Evolutionary conservation across 352 stramenopile species (phyloP), one percentile per base, ranked within the genome.

Genomic region (Globisporangium apiculatum): DNA sequence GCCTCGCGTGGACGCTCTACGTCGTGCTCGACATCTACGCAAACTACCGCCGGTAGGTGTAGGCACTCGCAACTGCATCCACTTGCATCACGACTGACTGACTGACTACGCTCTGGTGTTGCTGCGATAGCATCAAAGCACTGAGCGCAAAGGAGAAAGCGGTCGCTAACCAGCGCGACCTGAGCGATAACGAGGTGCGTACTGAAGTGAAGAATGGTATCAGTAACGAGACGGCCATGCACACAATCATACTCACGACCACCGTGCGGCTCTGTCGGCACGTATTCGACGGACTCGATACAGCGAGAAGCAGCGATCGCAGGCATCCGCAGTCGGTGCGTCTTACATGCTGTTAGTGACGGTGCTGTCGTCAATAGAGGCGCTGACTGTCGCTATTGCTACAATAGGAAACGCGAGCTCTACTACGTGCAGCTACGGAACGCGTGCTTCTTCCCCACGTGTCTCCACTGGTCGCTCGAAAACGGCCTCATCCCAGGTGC

Each of bases 351-450:
- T 38, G 31, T 61, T 31, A 9, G 4, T 53, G 38, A 17, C 10
- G 46, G 10, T 17, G 48, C 8, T 31, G 24, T 31, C 24, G 24
- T 31, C 24, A 31, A 31, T 31, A 31, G 24, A 31, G 1, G 24
- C 24, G 24, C 24, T 31, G 24, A 31, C 24, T 31, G 24, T 31
- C 24, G 24, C 24, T 31, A 31, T 51, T 56, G 4, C 3, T 43
- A 52, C 31, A 18, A 15, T 2, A n/a, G 80, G 43, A 76, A 79
- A 37, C 76, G 68, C 62, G 83, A 92, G 62, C 69, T 92, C 0
- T 89, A 89, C 67, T 92, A 81, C 56, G 51, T 86, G 51, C 82
- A 92, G 57, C 65, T 91, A 47, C 79, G 84, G 42, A 92, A 94
- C 66, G 78, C 83, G n/a, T 87, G 80, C 58, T 89, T 81, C 68